Evolutionary conservation across 2,329 filamentous ascomycete genomes (phyloP).

Genomic region (Cladosporium colombiae): DNA sequence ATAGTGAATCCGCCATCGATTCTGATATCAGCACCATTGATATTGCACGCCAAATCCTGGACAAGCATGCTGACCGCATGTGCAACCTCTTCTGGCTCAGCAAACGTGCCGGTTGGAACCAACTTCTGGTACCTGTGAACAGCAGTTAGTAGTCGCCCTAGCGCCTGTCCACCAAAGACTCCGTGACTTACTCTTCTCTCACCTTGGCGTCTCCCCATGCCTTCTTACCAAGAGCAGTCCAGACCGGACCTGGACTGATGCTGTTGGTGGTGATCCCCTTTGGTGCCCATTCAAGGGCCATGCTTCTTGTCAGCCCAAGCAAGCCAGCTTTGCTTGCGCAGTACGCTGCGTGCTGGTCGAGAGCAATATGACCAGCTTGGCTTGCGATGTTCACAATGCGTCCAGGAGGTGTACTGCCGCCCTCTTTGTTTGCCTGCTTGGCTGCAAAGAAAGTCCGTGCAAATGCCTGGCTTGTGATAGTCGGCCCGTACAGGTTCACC

Average conservation of each 20-base stretch:
- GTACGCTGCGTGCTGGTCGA: slow-evolving; percentile 49
- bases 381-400: slow-evolving; percentile 50
- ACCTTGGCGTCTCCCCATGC: slow-evolving; percentile 35
- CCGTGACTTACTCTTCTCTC: slow-evolving; percentile 25
- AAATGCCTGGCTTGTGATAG: slow-evolving; percentile 50
- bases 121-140: slow-evolving; percentile 25
- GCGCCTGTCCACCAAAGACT: background rate
- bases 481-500: slow-evolving; percentile 49
- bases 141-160: background rate
- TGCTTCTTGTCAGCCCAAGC: slow-evolving; percentile 46
- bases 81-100: slow-evolving; percentile 58
- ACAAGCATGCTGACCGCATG: slow-evolving; percentile 61
- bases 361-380: slow-evolving; percentile 50
- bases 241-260: slow-evolving; percentile 49
- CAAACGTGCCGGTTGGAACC: slow-evolving; percentile 35
- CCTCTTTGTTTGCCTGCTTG: slow-evolving; percentile 22
- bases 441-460: slow-evolving; percentile 42
- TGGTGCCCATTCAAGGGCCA: slow-evolving; percentile 51
- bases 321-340: slow-evolving; percentile 52
- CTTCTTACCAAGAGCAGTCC: slow-evolving; percentile 48
- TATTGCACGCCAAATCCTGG: slow-evolving; percentile 38
- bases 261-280: slow-evolving; percentile 50
- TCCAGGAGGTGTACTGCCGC: slow-evolving; percentile 1
- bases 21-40: slow-evolving; percentile 42
- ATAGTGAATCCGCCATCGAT: slow-evolving; percentile 38